Percentiles rank a stretch among this genome's conserved stretches.
Evolutionary conservation across 2,329 filamentous ascomycete genomes (phyloP).

Genomic region (Monosporascus sp.): DNA sequence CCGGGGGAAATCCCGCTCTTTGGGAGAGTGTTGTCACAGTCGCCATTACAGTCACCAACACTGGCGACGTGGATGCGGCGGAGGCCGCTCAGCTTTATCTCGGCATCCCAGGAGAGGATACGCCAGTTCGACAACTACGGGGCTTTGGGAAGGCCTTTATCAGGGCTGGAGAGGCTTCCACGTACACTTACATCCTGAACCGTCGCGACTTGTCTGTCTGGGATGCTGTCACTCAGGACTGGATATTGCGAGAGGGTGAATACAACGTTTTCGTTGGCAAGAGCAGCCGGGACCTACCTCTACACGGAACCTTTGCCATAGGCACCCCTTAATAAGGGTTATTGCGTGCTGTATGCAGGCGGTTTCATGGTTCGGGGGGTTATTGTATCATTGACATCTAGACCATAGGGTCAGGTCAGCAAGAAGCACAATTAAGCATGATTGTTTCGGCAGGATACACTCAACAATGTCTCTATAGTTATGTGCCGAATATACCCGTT

Average conservation of each 20-base stretch:
- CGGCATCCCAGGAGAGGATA: slow-evolving; percentile 30
- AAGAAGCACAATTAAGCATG: too few species aligned
- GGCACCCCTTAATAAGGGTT: too few species aligned
- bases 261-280: slow-evolving; percentile 40
- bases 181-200: slow-evolving; percentile 47
- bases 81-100: slow-evolving; percentile 61
- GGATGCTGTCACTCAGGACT: slow-evolving; percentile 55
- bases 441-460: too few species aligned
- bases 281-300: slow-evolving; percentile 37
- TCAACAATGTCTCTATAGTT: too few species aligned
- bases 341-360: too few species aligned
- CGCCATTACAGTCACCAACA: slow-evolving; percentile 60
- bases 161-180: slow-evolving; percentile 39
- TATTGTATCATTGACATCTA: too few species aligned
- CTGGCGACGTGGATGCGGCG: slow-evolving; percentile 53
- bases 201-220: slow-evolving; percentile 61
- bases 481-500: too few species aligned
- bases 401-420: too few species aligned
- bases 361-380: too few species aligned
- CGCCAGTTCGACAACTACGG: slow-evolving; percentile 45
- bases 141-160: slow-evolving; percentile 57
- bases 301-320: too few species aligned
- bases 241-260: slow-evolving; percentile 45
- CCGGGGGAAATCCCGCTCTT: slow-evolving; percentile 41
- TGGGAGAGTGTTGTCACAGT: slow-evolving; percentile 42